phyloP scores from a whole-genome alignment of 768 basidiomycete genomes.

The Tylopilus subfusipes region DNA sequence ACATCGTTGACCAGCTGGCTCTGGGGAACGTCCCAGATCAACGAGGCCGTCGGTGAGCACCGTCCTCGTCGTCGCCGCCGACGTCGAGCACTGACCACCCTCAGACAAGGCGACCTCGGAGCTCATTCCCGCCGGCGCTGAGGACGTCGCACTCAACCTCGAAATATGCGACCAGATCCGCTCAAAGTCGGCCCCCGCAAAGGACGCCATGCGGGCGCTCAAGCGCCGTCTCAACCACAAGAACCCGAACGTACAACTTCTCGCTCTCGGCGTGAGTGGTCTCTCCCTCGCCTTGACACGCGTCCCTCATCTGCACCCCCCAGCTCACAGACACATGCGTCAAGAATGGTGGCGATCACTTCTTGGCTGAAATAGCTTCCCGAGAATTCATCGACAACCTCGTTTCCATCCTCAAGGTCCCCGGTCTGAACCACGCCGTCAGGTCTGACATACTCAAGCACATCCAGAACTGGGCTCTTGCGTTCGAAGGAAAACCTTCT shows the following conservation, averaged over 20 bases:
- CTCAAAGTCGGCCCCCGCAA: slow-evolving; percentile 80
- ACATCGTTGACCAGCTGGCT: slow-evolving; percentile 63
- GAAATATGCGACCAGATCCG: slow-evolving; percentile 97
- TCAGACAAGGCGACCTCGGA: slow-evolving; percentile 95
- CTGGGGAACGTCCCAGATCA: slow-evolving; percentile 80
- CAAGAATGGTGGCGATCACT: slow-evolving; percentile 96
- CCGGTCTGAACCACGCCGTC: slow-evolving; percentile 74
- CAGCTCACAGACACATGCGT: slow-evolving; percentile 88
- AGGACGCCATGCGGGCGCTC: slow-evolving; percentile 84
- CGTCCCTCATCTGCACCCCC: background rate
- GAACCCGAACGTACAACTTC: slow-evolving; percentile 93
- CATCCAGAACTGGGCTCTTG: slow-evolving; percentile 92
- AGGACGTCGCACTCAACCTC: slow-evolving; percentile 90
- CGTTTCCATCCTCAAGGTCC: slow-evolving; percentile 80
- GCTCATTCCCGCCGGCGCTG: slow-evolving; percentile 72
- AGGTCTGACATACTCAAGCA: slow-evolving; percentile 71
- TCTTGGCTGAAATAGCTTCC: slow-evolving; percentile 78
- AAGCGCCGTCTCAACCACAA: slow-evolving; percentile 86
- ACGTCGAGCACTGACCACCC: slow-evolving; percentile 26
- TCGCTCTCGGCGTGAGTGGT: slow-evolving; percentile 73
- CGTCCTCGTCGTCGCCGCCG: background rate
- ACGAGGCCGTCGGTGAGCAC: slow-evolving; percentile 75
- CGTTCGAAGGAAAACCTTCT: slow-evolving; percentile 77
- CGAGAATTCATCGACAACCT: slow-evolving; percentile 94
- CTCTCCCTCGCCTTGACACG: background rate